A percentile compares a stretch with the other conserved stretches of the same genome.
Conservation (phyloP, 441 rosid genomes). For the Brassica hybrid region DNA sequence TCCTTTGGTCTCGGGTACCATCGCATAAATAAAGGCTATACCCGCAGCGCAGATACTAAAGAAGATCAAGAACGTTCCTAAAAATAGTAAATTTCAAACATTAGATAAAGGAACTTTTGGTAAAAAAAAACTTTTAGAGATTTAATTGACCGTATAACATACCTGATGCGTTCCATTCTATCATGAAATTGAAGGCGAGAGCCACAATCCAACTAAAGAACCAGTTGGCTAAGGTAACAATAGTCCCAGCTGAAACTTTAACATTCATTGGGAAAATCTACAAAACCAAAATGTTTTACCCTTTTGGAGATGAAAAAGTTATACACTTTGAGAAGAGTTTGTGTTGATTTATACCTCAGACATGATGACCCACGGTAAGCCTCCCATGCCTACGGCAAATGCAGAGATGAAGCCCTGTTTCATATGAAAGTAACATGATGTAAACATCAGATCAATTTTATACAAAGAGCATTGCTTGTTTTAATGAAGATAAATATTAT, state of each 20-base stretch:
- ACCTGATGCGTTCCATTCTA: conserved; percentile 63
- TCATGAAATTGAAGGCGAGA: conserved; percentile 57
- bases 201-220: conserved; percentile 48
- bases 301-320: neutral
- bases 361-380: conserved; percentile 69
- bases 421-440: neutral
- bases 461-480: neutral
- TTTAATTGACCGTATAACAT: neutral
- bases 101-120: neutral
- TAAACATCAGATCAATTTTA: neutral
- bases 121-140: neutral
- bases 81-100: conserved; percentile 4
- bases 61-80: conserved; percentile 52
- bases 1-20: conserved; percentile 58
- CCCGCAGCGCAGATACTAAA: conserved; percentile 40
- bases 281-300: neutral
- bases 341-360: conserved; percentile 54
- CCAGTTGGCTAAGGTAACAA: conserved; percentile 57
- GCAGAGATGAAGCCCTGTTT: conserved; percentile 49
- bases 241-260: conserved; percentile 55
- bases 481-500: neutral
- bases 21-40: conserved; percentile 39
- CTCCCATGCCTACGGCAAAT: conserved; percentile 60
- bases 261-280: conserved; percentile 58
- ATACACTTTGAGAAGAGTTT: neutral